Evolutionary conservation across 73 alveolate genomes (phyloP).

Genomic region (Stentor coeruleus): DNA sequence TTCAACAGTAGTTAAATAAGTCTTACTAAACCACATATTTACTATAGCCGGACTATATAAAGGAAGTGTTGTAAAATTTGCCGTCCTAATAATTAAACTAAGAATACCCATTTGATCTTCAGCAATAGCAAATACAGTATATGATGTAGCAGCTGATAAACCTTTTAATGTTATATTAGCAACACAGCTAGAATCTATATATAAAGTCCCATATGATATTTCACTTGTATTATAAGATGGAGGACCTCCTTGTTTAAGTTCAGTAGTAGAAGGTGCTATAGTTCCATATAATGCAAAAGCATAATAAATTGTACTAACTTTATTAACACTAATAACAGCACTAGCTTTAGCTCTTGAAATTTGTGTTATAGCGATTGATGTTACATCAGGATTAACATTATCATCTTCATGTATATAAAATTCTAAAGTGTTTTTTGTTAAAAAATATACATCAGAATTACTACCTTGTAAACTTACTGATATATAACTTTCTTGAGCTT

Average conservation of each 20-base stretch:
- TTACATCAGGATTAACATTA: conserved; percentile 33
- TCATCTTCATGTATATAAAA: conserved; percentile 34
- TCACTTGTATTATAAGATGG: conserved; percentile 43
- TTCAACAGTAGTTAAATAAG: conserved; percentile 43
- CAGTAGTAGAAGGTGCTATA: conserved; percentile 26
- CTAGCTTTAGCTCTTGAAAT: conserved; percentile 41
- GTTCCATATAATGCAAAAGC: conserved; percentile 55
- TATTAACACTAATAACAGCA: conserved; percentile 32
- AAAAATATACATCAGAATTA: conserved; percentile 32
- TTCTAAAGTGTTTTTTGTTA: conserved; percentile 16
- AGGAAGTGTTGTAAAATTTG: conserved; percentile 28
- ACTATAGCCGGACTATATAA: conserved; percentile 34
- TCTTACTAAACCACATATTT: conserved; percentile 29
- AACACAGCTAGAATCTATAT: conserved; percentile 30
- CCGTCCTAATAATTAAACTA: conserved; percentile 22
- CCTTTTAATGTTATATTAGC: conserved; percentile 33
- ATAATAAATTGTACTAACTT: conserved; percentile 38
- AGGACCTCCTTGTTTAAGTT: conserved; percentile 36
- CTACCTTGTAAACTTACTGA: conserved; percentile 38
- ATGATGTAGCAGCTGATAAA: conserved; percentile 33
- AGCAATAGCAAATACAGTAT: conserved; percentile 40
- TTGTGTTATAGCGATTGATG: conserved; percentile 27
- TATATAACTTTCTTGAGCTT: not conserved
- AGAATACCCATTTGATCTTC: conserved; percentile 31
- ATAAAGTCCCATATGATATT: conserved; percentile 41